Evolutionary conservation across 2,329 filamentous ascomycete species (phyloP).

Genomic region (Diaporthe sp.): DNA sequence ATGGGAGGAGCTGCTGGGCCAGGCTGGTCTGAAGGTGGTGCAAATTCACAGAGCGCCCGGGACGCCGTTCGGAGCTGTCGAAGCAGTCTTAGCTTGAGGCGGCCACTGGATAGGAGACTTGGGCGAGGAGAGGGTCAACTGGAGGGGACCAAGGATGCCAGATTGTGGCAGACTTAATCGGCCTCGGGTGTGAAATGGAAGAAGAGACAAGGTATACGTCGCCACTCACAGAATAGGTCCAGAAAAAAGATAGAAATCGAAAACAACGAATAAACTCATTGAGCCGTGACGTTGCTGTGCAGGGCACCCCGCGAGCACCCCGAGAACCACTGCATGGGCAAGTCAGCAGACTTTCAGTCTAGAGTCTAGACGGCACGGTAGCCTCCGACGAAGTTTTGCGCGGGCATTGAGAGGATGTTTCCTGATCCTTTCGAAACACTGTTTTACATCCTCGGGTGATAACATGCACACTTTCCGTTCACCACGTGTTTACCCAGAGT

Average conservation of each 20-base stretch:
- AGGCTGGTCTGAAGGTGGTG: constrained; percentile 16
- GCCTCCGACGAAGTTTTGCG: background rate
- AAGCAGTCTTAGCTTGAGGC: constrained; percentile 16
- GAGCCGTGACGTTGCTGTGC: background rate
- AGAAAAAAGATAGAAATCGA: no score
- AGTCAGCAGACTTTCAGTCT: background rate
- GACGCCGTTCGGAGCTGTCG: constrained; percentile 19
- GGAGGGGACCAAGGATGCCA: background rate
- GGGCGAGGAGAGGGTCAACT: background rate
- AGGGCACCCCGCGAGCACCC: background rate
- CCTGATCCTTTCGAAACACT: background rate
- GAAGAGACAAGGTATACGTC: background rate
- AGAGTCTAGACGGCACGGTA: background rate
- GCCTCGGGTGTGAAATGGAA: background rate
- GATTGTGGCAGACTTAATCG: background rate
- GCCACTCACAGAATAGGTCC: background rate
- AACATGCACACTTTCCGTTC: background rate
- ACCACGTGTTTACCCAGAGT: background rate
- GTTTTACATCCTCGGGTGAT: constrained; percentile 6
- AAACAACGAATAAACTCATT: background rate
- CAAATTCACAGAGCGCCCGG: background rate
- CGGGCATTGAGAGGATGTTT: background rate
- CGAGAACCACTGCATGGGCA: background rate
- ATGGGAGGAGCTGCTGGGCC: constrained; percentile 22
- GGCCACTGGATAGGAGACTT: no score